phyloP scores from a whole-genome alignment of 148 eudicot species.

The Rhododendron mucronatum region DNA sequence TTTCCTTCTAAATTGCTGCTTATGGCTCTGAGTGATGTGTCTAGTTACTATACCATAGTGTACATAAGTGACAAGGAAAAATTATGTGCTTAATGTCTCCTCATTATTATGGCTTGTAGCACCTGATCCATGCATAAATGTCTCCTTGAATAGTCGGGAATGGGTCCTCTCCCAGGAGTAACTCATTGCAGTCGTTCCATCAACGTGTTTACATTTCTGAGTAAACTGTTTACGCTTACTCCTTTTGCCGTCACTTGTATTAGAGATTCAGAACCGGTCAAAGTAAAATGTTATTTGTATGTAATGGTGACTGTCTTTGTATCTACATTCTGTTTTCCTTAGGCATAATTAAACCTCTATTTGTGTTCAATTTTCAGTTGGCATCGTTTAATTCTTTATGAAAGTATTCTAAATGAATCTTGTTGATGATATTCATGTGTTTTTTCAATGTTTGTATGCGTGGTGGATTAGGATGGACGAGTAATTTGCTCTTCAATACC shows the following conservation, averaged over 20 bases:
- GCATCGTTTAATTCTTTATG: neutral
- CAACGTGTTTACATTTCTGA: neutral
- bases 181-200: neutral
- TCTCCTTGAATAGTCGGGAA: neutral
- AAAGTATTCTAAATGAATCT: neutral
- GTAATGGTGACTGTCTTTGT: neutral
- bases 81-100: neutral
- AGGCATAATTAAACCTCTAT: neutral
- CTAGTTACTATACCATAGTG: neutral
- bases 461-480: conserved; percentile 50
- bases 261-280: neutral
- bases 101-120: neutral
- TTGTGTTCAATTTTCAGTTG: neutral
- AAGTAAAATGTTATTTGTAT: neutral
- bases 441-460: neutral
- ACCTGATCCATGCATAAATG: neutral
- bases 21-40: neutral
- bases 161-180: neutral
- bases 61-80: neutral
- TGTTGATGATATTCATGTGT: neutral
- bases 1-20: neutral
- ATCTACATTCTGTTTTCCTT: neutral
- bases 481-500: conserved; percentile 70
- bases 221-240: neutral
- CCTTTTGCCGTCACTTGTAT: neutral